phyloP scores from a whole-genome alignment of 148 eudicot species.

The Pouteria glomerata region DNA sequence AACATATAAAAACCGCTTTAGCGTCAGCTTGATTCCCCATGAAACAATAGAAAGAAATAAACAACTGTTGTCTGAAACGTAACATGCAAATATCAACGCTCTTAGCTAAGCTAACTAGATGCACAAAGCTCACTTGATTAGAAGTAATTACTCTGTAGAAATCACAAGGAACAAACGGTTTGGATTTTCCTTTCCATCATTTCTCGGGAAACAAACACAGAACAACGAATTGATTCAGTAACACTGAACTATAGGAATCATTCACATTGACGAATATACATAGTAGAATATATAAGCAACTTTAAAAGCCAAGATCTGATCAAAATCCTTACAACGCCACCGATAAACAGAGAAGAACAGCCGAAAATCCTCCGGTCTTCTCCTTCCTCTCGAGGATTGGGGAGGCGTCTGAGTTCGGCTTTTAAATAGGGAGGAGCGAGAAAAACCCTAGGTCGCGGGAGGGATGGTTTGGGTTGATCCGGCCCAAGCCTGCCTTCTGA shows the following conservation, averaged over 20 bases:
- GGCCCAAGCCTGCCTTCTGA: no score
- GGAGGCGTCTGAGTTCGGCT: background rate
- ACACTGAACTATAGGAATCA: background rate
- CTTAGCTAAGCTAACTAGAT: background rate
- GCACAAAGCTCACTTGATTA: background rate
- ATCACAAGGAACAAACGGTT: background rate
- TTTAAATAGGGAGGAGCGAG: background rate
- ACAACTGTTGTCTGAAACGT: no score
- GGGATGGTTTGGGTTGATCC: background rate
- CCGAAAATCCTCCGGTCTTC: background rate
- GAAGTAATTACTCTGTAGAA: background rate
- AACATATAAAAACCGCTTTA: background rate
- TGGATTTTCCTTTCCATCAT: background rate
- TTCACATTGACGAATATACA: background rate
- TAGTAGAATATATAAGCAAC: background rate
- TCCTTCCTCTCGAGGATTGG: background rate
- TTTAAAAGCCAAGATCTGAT: background rate
- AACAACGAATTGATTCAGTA: background rate
- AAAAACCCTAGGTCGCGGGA: background rate
- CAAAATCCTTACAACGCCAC: background rate
- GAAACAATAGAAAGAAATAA: background rate
- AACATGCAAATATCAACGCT: no score
- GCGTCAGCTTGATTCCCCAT: background rate
- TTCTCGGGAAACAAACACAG: constrained; percentile 1
- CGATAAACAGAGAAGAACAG: background rate